Evolutionary conservation across 441 rosid genomes (phyloP).

Genomic region (Brassica hybrid): DNA sequence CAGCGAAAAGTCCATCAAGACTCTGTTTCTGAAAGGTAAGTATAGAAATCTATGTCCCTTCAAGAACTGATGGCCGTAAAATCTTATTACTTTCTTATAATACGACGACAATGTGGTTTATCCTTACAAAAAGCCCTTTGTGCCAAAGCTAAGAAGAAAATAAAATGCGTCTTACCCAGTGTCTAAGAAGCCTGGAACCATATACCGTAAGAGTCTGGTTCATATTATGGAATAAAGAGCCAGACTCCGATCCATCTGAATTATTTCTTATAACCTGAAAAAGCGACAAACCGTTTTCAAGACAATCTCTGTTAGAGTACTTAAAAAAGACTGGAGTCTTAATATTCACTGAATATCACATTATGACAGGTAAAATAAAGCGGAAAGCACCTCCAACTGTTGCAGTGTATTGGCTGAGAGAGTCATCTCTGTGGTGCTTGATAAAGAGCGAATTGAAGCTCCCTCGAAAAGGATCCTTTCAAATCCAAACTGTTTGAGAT

Average conservation of each 20-base stretch:
- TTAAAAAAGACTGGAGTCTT: constrained; percentile 6
- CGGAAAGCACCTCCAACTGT: constrained; percentile 78
- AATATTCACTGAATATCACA: constrained; percentile 21
- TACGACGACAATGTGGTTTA: neutral
- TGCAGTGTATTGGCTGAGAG: constrained; percentile 90
- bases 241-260: constrained; percentile 77
- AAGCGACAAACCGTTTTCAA: constrained; percentile 25
- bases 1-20: neutral
- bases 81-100: neutral
- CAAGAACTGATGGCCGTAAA: constrained; percentile 17
- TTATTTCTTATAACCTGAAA: constrained; percentile 78
- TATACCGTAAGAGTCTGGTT: constrained; percentile 79
- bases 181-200: constrained; percentile 90
- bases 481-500: constrained; percentile 90
- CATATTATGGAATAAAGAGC: constrained; percentile 79
- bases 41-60: constrained; percentile 1
- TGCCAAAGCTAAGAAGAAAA: constrained; percentile 24
- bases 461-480: constrained; percentile 77
- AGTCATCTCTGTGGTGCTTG: constrained; percentile 77
- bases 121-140: constrained; percentile 9
- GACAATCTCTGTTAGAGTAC: constrained; percentile 21
- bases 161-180: constrained; percentile 69
- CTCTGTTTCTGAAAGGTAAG: constrained; percentile 5
- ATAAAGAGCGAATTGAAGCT: constrained; percentile 72
- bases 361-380: no score